Percentiles rank a stretch among this genome's conserved stretches.
Conservation (phyloP, 129 eudicot species). For the Escallonia herrerae region DNA sequence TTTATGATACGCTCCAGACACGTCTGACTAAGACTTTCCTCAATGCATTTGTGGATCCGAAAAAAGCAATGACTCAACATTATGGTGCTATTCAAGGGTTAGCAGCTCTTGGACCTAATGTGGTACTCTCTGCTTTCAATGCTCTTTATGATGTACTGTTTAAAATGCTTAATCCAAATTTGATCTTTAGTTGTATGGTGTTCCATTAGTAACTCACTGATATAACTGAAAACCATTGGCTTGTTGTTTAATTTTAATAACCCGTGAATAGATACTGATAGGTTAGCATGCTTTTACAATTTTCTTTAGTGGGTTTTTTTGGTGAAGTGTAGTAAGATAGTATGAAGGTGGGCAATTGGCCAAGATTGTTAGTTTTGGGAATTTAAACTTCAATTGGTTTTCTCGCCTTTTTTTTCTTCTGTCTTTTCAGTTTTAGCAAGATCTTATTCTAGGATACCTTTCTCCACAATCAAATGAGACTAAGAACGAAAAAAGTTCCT, state of each 20-base stretch:
- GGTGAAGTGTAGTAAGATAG: too few relatives aligned
- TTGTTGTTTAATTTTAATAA: too few relatives aligned
- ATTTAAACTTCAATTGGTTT: not conserved
- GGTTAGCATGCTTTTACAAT: too few relatives aligned
- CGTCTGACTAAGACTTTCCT: slow-evolving; percentile 63
- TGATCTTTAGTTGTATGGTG: not conserved
- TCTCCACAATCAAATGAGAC: not conserved
- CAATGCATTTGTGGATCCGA: slow-evolving; percentile 58
- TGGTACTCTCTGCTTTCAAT: slow-evolving; percentile 32
- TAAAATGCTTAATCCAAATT: not conserved
- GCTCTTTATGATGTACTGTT: not conserved
- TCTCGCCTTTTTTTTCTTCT: not conserved
- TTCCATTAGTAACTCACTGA: not conserved
- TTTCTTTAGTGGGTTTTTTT: too few relatives aligned
- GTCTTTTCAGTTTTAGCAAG: not conserved
- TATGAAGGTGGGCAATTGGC: too few relatives aligned
- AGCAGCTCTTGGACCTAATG: slow-evolving; percentile 72
- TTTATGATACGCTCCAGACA: slow-evolving; percentile 56
- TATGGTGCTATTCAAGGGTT: slow-evolving; percentile 82
- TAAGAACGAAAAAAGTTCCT: slow-evolving; percentile 1
- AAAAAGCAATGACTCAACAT: slow-evolving; percentile 62
- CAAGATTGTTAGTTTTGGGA: not conserved
- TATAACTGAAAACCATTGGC: too few relatives aligned
- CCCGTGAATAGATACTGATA: too few relatives aligned
- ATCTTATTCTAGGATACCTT: not conserved